phyloP scores from a whole-genome alignment of 1,284 basidiomycete species.

The Schizophyllum amplum region DNA sequence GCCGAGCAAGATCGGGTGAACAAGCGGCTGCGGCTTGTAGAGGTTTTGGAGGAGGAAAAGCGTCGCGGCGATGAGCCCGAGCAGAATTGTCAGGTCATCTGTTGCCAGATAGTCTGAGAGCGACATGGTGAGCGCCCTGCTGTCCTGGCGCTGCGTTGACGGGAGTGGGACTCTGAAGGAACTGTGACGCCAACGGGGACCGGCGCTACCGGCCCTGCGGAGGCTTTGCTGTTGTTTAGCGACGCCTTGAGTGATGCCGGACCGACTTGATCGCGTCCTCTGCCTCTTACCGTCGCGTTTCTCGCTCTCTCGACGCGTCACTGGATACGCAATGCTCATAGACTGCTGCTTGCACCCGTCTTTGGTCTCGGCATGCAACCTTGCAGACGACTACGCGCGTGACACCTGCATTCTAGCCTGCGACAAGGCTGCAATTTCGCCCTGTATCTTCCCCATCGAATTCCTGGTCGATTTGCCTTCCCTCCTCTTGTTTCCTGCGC shows the following conservation, averaged over 20 bases:
- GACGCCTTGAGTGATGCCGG: not conserved
- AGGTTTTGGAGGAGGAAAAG: conserved; percentile 68
- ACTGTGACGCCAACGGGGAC: not conserved
- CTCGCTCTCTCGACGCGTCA: not conserved
- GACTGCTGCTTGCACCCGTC: not conserved
- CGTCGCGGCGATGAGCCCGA: conserved; percentile 63
- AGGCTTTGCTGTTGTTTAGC: not conserved
- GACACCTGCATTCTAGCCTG: not conserved
- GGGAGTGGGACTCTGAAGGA: not conserved
- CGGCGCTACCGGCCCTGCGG: not conserved
- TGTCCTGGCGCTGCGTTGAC: not conserved
- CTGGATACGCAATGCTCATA: not conserved
- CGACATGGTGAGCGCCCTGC: conserved; percentile 16
- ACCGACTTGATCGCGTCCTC: not conserved
- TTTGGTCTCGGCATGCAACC: not conserved
- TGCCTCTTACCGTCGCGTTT: not conserved
- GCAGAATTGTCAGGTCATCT: conserved; percentile 68
- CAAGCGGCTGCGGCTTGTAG: conserved; percentile 71
- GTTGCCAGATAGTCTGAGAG: conserved; percentile 54
- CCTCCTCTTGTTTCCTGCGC: not conserved
- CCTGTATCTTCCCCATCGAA: not conserved
- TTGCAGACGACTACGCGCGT: not conserved
- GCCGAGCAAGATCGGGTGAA: conserved; percentile 76
- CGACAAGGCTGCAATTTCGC: not conserved
- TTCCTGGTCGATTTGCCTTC: not conserved